Percentiles rank a stretch among this genome's conserved stretches.
Conservation (phyloP, 495 filamentous ascomycete genomes). For the Parathielavia appendiculata region DNA sequence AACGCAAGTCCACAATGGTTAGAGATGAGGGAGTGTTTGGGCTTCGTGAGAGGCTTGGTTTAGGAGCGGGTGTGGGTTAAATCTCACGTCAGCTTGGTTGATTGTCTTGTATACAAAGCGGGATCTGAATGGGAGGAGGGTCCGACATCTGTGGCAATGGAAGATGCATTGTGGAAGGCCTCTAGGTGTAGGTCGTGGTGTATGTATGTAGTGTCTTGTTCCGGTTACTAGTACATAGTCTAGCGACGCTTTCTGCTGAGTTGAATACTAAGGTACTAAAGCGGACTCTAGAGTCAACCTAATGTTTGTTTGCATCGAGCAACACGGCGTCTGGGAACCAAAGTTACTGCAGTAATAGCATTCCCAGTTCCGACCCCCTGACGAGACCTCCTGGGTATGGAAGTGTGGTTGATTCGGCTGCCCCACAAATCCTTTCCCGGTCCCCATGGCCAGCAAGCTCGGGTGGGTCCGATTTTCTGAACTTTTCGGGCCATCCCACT, state of each 20-base stretch:
- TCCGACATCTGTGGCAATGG: not conserved
- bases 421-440: conserved; percentile 6
- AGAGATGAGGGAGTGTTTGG: no score
- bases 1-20: no score
- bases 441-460: conserved; percentile 11
- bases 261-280: not conserved
- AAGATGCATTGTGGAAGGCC: not conserved
- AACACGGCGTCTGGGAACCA: not conserved
- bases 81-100: no score
- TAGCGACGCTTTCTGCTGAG: conserved; percentile 2
- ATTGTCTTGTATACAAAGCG: no score
- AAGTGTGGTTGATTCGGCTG: conserved; percentile 21
- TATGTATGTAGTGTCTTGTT: not conserved
- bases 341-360: not conserved
- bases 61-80: no score
- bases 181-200: not conserved
- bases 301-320: not conserved
- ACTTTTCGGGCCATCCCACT: conserved; percentile 27
- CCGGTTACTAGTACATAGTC: not conserved
- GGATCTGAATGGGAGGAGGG: no score
- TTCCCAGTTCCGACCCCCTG: not conserved
- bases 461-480: conserved; percentile 21
- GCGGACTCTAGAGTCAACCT: not conserved
- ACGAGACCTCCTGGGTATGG: conserved; percentile 12
- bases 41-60: no score